phyloP scores from a whole-genome alignment of 2,329 filamentous ascomycete genomes.

The Ascochyta clinopodiicola region DNA sequence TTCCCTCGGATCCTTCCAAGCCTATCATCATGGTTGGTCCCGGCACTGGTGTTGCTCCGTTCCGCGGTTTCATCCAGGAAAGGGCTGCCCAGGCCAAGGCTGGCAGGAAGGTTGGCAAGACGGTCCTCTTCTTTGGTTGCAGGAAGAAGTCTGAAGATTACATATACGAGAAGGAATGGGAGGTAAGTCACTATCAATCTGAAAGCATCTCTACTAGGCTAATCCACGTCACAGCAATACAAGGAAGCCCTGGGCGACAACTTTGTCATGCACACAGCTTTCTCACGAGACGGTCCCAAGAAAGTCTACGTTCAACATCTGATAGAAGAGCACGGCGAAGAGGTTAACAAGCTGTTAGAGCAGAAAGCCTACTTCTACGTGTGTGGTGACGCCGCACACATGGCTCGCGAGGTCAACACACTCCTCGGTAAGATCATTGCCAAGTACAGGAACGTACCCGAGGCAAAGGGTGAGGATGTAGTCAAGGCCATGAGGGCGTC shows the following conservation, averaged over 20 bases:
- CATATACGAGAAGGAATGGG: conserved; percentile 89
- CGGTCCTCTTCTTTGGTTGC: conserved; percentile 94
- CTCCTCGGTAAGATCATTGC: conserved; percentile 87
- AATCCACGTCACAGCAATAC: conserved; percentile 68
- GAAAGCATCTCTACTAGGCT: conserved; percentile 13
- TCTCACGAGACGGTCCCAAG: conserved; percentile 84
- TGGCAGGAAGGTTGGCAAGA: conserved; percentile 84
- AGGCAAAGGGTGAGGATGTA: conserved; percentile 90
- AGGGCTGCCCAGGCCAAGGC: conserved; percentile 81
- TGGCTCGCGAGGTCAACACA: conserved; percentile 91
- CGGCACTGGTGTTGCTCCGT: conserved; percentile 94
- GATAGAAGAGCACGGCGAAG: conserved; percentile 79
- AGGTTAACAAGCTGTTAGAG: conserved; percentile 85
- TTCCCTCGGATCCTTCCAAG: conserved; percentile 92
- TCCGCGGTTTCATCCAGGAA: conserved; percentile 95
- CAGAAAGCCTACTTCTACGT: conserved; percentile 96
- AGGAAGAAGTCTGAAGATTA: conserved; percentile 88
- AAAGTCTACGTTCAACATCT: conserved; percentile 98
- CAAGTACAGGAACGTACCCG: conserved; percentile 79
- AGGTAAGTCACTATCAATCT: conserved; percentile 67
- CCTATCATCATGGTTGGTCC: conserved; percentile 96
- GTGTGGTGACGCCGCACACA: conserved; percentile 95
- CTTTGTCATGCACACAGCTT: conserved; percentile 89
- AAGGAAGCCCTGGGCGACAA: conserved; percentile 83
- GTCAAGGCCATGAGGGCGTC: conserved; percentile 95